These are phyloP conservation scores for Nemania sp. DNA, from an alignment of 2,329 filamentous ascomycete species.

Conservation along the genomic window DNA sequence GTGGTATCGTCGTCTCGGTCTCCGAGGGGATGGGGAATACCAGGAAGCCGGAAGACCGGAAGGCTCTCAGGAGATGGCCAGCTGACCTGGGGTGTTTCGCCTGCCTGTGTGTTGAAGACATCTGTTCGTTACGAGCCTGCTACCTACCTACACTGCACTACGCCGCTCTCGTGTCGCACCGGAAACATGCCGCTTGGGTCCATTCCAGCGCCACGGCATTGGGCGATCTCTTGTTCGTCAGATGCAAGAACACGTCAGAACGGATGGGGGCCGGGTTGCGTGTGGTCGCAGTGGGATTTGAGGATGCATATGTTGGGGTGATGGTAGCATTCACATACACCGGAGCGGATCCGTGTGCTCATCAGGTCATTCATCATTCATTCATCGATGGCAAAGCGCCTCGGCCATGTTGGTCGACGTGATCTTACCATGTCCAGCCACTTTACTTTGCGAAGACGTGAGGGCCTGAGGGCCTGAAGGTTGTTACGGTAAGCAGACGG, in stretches of 20 bases:
- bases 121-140: slow-evolving; percentile 8
- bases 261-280: neutral
- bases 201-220: slow-evolving; percentile 31
- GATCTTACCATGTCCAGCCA: neutral
- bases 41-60: neutral
- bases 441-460: too few species aligned
- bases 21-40: neutral
- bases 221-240: slow-evolving; percentile 24
- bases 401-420: neutral
- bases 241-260: slow-evolving; percentile 30
- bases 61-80: too few species aligned
- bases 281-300: slow-evolving; percentile 21
- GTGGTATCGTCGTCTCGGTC: too few species aligned
- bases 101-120: slow-evolving; percentile 9
- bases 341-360: slow-evolving; percentile 2
- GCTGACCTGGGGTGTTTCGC: neutral
- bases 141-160: too few species aligned
- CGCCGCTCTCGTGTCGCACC: slow-evolving; percentile 5
- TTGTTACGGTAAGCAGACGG: neutral
- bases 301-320: slow-evolving; percentile 17
- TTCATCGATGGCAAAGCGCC: too few species aligned
- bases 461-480: too few species aligned
- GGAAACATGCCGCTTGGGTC: slow-evolving; percentile 16
- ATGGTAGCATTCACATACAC: neutral
- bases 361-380: neutral